A percentile compares a stretch with the other conserved stretches of the same genome.
Evolutionary conservation across 2,329 filamentous ascomycete genomes (phyloP).

Genomic region (Podosphaera fusca): DNA sequence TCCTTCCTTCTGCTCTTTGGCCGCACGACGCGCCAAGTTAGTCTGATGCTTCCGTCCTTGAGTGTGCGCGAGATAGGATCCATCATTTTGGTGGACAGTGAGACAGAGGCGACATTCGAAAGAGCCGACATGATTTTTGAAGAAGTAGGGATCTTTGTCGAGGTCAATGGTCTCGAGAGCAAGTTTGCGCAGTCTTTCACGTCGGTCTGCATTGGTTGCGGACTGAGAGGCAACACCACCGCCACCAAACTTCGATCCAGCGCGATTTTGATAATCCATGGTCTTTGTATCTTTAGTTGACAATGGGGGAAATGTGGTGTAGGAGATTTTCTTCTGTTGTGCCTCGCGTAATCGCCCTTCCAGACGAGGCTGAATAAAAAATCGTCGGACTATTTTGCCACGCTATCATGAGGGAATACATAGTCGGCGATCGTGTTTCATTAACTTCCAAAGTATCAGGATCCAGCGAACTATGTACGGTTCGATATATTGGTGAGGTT

Average conservation of each 20-base stretch:
- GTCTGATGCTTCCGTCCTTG: constrained; percentile 98
- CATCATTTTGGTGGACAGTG: constrained; percentile 96
- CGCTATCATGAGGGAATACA: constrained; percentile 5
- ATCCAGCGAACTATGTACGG: constrained; percentile 44
- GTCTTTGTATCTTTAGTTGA: not conserved
- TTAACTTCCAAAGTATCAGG: constrained; percentile 32
- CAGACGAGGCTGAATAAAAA: not conserved
- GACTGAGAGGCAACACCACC: constrained; percentile 87
- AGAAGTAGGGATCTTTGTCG: constrained; percentile 98
- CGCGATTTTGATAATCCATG: constrained; percentile 72
- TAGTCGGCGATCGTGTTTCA: constrained; percentile 55
- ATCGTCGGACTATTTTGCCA: not conserved
- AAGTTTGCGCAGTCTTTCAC: constrained; percentile 91
- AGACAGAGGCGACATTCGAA: constrained; percentile 95
- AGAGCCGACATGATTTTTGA: constrained; percentile 96
- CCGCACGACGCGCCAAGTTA: constrained; percentile 82
- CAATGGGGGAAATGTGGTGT: not conserved
- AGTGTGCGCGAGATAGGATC: constrained; percentile 93
- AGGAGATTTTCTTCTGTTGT: not conserved
- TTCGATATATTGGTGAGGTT: constrained; percentile 62
- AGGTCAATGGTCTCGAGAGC: constrained; percentile 97
- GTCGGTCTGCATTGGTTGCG: constrained; percentile 86
- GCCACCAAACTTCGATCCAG: constrained; percentile 92
- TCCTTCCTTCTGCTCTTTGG: constrained; percentile 84
- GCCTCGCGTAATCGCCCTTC: not conserved